These are phyloP conservation scores for Eimeria sp. DNA, from an alignment of 169 alveolate genomes.

Conservation along the genomic window DNA sequence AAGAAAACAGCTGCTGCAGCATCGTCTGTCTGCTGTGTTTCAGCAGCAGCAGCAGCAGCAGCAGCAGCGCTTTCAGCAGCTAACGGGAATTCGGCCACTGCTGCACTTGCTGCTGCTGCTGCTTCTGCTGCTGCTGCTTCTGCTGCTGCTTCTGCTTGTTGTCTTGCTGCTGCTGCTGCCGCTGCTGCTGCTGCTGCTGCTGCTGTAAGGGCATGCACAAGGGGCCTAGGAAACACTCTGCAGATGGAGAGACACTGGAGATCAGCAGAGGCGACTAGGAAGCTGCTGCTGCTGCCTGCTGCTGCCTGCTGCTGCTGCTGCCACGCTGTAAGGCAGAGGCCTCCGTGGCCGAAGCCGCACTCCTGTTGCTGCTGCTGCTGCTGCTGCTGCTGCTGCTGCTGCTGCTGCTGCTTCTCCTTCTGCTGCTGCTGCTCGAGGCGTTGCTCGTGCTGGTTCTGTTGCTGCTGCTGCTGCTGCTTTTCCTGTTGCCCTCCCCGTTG, in stretches of 20 bases:
- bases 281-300: slow-evolving; percentile 73
- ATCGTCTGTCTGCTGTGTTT: background rate
- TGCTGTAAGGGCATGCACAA: slow-evolving; percentile 46
- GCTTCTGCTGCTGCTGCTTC: background rate
- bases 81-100: background rate
- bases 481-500: no score
- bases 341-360: background rate
- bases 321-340: slow-evolving; percentile 47
- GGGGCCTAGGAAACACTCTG: slow-evolving; percentile 10
- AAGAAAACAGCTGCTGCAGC: slow-evolving; percentile 3
- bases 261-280: slow-evolving; percentile 6
- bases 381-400: slow-evolving; percentile 15
- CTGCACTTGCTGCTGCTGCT: slow-evolving; percentile 1
- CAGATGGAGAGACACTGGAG: background rate
- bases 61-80: background rate
- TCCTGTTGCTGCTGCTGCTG: background rate
- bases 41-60: slow-evolving; percentile 36
- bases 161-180: background rate
- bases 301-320: slow-evolving; percentile 66
- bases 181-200: slow-evolving; percentile 9
- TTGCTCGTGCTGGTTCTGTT: no score
- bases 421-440: no score
- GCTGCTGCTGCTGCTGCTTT: no score
- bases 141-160: background rate
- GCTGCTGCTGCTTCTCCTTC: background rate